Percentiles rank a stretch among this genome's conserved stretches.
These are phyloP conservation scores for Diaporthe nobilis DNA, from an alignment of 2,329 filamentous ascomycete genomes.

Conservation along the genomic window DNA sequence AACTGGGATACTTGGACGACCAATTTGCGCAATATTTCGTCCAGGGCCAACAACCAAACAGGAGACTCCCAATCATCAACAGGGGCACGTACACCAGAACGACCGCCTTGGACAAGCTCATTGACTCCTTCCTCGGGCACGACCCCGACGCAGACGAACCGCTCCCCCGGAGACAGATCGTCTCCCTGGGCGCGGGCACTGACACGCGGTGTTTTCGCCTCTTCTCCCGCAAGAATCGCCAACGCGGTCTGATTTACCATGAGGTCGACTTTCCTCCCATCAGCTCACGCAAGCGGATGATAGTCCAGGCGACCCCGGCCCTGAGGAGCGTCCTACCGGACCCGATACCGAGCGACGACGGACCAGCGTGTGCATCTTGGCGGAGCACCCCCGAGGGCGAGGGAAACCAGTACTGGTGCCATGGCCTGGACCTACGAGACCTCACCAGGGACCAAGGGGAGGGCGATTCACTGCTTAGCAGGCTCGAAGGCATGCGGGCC, in stretches of 20 bases:
- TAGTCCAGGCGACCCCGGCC: conserved; percentile 61
- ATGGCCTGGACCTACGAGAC: conserved; percentile 79
- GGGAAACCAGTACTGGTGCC: conserved; percentile 66
- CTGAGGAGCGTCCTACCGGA: conserved; percentile 57
- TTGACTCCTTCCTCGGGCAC: conserved; percentile 76
- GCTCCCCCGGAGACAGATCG: conserved; percentile 74
- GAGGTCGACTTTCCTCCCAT: conserved; percentile 91
- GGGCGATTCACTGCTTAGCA: conserved; percentile 42
- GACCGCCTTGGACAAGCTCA: conserved; percentile 82
- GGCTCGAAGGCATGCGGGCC: conserved; percentile 52
- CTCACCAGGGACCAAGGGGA: conserved; percentile 54
- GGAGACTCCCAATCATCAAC: conserved; percentile 92
- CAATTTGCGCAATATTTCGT: conserved; percentile 82
- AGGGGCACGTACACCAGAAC: conserved; percentile 96
- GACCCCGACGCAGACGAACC: not conserved
- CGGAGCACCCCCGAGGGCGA: conserved; percentile 53
- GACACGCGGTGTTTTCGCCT: conserved; percentile 91
- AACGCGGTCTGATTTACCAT: conserved; percentile 78
- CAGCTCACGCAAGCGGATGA: conserved; percentile 74
- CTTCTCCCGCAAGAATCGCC: conserved; percentile 59
- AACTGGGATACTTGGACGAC: conserved; percentile 87
- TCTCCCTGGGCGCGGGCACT: conserved; percentile 93
- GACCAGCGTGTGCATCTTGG: conserved; percentile 55
- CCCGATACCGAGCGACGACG: conserved; percentile 42
- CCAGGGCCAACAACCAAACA: conserved; percentile 63